Evolutionary conservation across 805 yeast species (phyloP).

Genomic region (Isabelozyma gotoi): DNA sequence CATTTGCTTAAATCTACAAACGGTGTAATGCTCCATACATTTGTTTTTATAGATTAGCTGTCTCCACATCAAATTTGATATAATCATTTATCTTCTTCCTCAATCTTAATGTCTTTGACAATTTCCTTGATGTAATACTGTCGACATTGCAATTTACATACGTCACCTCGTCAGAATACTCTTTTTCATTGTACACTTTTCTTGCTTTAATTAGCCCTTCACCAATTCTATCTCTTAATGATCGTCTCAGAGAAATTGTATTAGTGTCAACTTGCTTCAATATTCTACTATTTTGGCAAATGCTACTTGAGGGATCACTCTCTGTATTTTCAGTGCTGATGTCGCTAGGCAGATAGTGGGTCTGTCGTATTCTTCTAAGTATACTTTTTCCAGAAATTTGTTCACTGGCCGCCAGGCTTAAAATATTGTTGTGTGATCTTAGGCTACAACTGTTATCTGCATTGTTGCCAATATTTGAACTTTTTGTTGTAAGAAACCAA

Average conservation of each 20-base stretch:
- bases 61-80: neutral
- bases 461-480: neutral
- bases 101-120: neutral
- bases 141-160: neutral
- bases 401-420: neutral
- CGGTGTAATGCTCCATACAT: neutral
- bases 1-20: constrained; percentile 18
- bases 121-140: neutral
- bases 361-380: no score
- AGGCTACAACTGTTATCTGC: neutral
- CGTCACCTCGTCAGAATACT: neutral
- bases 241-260: neutral
- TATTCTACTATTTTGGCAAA: no score
- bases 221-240: neutral
- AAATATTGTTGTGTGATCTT: neutral
- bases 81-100: neutral
- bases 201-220: neutral
- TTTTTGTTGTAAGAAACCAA: neutral
- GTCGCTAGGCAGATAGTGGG: no score
- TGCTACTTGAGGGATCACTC: no score
- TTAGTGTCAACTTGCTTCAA: neutral
- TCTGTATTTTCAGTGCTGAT: no score
- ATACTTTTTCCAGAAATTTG: neutral
- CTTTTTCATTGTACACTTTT: neutral
- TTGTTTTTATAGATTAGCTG: neutral